phyloP scores from a whole-genome alignment of 805 yeast genomes.

The Kodamaea fukazawae region DNA sequence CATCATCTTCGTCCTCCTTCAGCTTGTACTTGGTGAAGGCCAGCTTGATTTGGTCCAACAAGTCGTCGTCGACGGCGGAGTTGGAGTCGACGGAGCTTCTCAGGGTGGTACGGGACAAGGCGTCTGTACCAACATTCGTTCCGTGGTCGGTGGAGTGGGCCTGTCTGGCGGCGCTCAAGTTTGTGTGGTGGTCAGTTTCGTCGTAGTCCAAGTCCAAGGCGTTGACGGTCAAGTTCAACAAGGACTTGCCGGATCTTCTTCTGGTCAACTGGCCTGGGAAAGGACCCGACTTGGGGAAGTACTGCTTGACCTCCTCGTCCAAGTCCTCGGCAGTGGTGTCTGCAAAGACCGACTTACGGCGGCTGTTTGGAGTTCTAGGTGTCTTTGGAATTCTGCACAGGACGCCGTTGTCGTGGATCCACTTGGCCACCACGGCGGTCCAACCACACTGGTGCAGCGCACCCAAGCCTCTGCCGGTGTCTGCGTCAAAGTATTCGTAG shows the following conservation, averaged over 20 bases:
- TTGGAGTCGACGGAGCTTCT: slow-evolving; percentile 30
- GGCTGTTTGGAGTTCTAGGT: slow-evolving; percentile 31
- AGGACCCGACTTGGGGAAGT: slow-evolving; percentile 46
- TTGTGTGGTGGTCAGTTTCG: slow-evolving; percentile 34
- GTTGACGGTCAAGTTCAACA: slow-evolving; percentile 64
- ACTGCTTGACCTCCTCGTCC: slow-evolving; percentile 37
- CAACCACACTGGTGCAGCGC: slow-evolving; percentile 95
- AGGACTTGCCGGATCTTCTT: slow-evolving; percentile 72
- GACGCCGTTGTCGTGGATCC: slow-evolving; percentile 85
- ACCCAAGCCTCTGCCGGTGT: slow-evolving; percentile 90
- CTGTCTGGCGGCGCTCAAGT: slow-evolving; percentile 17
- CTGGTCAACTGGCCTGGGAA: slow-evolving; percentile 55
- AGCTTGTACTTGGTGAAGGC: slow-evolving; percentile 35
- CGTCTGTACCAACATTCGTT: slow-evolving; percentile 20
- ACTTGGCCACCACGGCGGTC: slow-evolving; percentile 90
- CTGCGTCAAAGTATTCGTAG: slow-evolving; percentile 90
- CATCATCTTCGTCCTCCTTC: slow-evolving; percentile 38
- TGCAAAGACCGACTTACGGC: slow-evolving; percentile 25
- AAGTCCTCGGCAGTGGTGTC: slow-evolving; percentile 17
- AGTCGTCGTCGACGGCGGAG: slow-evolving; percentile 29
- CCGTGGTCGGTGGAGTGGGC: slow-evolving; percentile 15
- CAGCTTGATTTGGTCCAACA: slow-evolving; percentile 33
- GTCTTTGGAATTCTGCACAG: slow-evolving; percentile 55
- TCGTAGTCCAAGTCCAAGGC: slow-evolving; percentile 67
- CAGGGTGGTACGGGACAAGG: slow-evolving; percentile 18